Evolutionary conservation across 2,329 filamentous ascomycete species (phyloP), one percentile per base, ranked within the genome.

Genomic region (Trichoderma breve): DNA sequence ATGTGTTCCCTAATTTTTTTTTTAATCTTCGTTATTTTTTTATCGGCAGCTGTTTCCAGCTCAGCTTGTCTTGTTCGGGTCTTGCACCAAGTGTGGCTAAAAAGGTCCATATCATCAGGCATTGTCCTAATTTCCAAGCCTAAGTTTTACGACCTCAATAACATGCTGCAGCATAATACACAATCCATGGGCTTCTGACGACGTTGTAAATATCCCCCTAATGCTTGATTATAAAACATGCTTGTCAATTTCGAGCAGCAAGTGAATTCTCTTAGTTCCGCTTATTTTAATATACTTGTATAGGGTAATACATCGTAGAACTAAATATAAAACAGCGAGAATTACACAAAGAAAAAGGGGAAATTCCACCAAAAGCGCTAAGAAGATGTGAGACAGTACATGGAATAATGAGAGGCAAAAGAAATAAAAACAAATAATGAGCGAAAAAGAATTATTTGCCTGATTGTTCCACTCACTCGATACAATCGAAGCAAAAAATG

Each of bases 401-500:
- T 3, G 7, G 7, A 9, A 62, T 8, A 18, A 18, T 15, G 1
- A 12, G 12, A 36, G 8, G n/a, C 2, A n/a, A 14, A 21, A 26
- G 4, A 26, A 21, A 21, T 4, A 62, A 21, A 6, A 39, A 3
- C 1, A 39, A 24, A 68, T 7, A 58, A 3, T 15, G 57, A 36
- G 8, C 21, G 1, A 61, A 24, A 47, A 39, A 34, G 8, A 26
- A 8, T 7, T 7, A 15, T 32, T 24, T 21, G 2, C 12, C 1
- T 39, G 7, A 11, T n/a, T 24, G n/a, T 18, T 21, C n/a, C 12
- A 24, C 4, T 21, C 0, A 24, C 5, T 4, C 8, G 3, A 21
- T 3, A 4, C 4, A 4, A 14, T 11, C 11, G 26, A 64, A 21
- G 21, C 39, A 57, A 63, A 70, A 70, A 70, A 58, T 32, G 61